Evolutionary conservation across 2,329 filamentous ascomycete genomes (phyloP).

Genomic region (Colletotrichum nymphaeae): DNA sequence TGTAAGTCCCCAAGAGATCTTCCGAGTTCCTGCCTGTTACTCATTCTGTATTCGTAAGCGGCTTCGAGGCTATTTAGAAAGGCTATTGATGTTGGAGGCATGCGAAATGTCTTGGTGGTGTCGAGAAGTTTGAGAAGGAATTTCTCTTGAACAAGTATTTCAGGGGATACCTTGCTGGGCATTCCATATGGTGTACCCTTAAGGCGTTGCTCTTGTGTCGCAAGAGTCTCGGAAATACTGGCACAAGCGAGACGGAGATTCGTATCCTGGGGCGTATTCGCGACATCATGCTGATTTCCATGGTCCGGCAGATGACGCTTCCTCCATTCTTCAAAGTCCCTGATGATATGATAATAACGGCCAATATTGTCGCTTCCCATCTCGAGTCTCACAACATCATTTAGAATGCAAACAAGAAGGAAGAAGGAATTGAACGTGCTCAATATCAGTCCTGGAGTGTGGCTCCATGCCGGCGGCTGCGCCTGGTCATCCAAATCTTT

Average conservation of each 20-base stretch:
- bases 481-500: neutral
- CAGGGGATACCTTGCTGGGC: too few species aligned
- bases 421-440: constrained; percentile 11
- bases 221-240: neutral
- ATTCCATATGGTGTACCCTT: neutral
- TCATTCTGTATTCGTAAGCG: neutral
- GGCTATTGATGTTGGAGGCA: neutral
- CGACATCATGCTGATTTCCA: neutral
- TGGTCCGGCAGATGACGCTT: neutral
- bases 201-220: neutral
- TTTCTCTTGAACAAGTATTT: neutral
- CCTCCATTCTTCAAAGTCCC: neutral
- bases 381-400: neutral
- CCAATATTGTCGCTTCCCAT: neutral
- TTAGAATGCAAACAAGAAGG: neutral
- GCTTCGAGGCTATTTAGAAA: neutral
- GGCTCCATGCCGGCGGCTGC: neutral
- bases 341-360: neutral
- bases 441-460: neutral
- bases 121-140: neutral
- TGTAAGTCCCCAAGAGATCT: neutral
- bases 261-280: neutral
- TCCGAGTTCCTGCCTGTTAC: neutral
- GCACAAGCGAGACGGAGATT: neutral
- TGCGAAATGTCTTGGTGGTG: neutral